A percentile compares a stretch with the other conserved stretches of the same genome.
phyloP scores from a whole-genome alignment of 2,329 filamentous ascomycete genomes.

The Sporothrix pallida region DNA sequence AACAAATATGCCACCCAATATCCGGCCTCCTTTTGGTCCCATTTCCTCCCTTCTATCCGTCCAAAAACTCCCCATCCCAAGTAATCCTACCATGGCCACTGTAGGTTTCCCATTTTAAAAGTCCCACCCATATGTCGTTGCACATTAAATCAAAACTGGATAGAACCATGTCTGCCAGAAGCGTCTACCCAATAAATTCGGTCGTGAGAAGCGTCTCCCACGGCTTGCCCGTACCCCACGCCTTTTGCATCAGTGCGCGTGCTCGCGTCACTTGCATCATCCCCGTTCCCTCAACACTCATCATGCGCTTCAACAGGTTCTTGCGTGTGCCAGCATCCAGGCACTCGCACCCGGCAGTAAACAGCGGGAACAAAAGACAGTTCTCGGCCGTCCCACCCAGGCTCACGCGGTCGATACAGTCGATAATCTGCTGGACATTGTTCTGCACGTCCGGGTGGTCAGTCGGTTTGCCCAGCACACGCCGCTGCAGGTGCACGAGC shows the following conservation, averaged over 20 bases:
- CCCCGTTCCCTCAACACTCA: conserved; percentile 72
- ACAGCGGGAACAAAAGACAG: conserved; percentile 79
- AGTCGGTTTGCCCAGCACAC: conserved; percentile 68
- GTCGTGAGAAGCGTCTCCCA: conserved; percentile 72
- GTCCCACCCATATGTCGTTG: neutral
- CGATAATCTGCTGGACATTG: conserved; percentile 67
- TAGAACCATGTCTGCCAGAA: neutral
- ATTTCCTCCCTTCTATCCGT: neutral
- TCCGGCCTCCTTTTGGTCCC: conserved; percentile 15
- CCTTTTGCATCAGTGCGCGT: conserved; percentile 68
- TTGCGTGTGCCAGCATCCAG: conserved; percentile 59
- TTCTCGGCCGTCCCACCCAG: conserved; percentile 73
- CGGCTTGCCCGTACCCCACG: conserved; percentile 70
- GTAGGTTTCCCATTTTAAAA: neutral
- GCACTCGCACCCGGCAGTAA: conserved; percentile 80
- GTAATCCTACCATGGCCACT: neutral
- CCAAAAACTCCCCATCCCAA: neutral
- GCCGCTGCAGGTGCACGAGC: conserved; percentile 74
- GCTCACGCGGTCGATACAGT: conserved; percentile 65
- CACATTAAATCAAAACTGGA: neutral
- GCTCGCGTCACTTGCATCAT: conserved; percentile 75
- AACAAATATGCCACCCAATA: conserved; percentile 9
- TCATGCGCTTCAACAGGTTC: conserved; percentile 69
- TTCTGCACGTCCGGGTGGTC: conserved; percentile 65
- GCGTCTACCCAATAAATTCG: conserved; percentile 68